Conservation (phyloP, 805 yeast species). For the Clavispora vitiphila region DNA sequence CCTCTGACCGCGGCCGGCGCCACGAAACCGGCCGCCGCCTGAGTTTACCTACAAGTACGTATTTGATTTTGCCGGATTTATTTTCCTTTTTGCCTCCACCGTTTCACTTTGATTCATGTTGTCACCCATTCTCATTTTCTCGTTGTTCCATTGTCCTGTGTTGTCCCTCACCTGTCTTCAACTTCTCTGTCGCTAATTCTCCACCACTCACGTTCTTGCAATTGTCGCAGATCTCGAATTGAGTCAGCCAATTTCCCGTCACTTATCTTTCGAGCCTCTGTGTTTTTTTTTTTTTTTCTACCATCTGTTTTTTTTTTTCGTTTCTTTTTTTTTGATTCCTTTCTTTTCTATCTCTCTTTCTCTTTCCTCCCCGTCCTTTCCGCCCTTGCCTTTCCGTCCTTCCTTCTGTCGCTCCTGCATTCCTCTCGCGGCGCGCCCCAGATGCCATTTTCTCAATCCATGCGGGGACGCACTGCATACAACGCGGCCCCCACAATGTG, state of each 20-base stretch:
- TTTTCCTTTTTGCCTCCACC: too few species aligned
- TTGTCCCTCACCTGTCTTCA: too few species aligned
- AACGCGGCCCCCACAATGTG: too few species aligned
- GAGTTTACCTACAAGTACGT: not conserved
- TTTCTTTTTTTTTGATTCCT: not conserved
- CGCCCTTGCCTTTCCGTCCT: not conserved
- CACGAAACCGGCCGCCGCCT: not conserved
- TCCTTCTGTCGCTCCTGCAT: not conserved
- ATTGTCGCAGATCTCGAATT: too few species aligned
- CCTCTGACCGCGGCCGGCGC: conserved; percentile 17
- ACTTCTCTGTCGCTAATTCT: too few species aligned
- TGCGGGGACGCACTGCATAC: not conserved
- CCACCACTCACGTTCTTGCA: too few species aligned
- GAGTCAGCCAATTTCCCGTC: not conserved
- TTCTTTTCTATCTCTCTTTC: not conserved
- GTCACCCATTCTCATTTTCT: too few species aligned
- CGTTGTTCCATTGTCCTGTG: too few species aligned
- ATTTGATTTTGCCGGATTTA: not conserved
- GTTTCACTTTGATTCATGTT: too few species aligned
- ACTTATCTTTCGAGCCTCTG: not conserved
- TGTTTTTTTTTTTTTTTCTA: not conserved
- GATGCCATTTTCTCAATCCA: not conserved
- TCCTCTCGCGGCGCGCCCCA: not conserved
- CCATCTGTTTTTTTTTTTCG: not conserved
- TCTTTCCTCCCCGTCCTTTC: not conserved